Evolutionary conservation across 2,329 filamentous ascomycete species (phyloP).

Genomic region (Colletotrichum nymphaeae): DNA sequence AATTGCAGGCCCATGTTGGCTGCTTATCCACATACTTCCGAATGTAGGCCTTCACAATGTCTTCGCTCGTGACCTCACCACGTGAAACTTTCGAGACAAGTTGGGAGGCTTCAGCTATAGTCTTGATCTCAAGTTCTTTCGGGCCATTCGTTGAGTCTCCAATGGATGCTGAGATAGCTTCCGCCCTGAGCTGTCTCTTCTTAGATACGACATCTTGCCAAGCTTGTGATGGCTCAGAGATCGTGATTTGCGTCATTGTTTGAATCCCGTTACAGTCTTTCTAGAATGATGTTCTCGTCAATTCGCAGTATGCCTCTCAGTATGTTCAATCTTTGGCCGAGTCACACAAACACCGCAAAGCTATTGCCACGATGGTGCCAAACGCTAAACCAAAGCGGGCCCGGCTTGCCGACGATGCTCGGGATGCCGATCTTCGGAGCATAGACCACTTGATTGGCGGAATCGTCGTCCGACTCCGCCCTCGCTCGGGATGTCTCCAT

Average conservation of each 20-base stretch:
- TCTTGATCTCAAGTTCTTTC: neutral
- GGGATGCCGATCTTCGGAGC: neutral
- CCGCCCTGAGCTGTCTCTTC: neutral
- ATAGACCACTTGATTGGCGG: neutral
- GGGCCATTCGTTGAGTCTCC: too few relatives aligned
- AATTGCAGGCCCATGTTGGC: neutral
- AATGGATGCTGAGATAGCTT: neutral
- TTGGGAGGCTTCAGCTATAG: neutral
- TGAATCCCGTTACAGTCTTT: too few relatives aligned
- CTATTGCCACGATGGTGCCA: neutral
- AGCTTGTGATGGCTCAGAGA: neutral
- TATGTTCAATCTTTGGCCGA: neutral
- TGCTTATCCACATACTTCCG: neutral
- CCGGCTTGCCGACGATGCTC: neutral
- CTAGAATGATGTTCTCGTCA: neutral
- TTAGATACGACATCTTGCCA: slow-evolving; percentile 12
- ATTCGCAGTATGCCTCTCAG: neutral
- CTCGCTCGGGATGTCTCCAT: neutral
- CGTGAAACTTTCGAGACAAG: neutral
- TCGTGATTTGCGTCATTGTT: neutral
- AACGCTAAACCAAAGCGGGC: neutral
- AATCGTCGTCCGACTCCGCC: neutral
- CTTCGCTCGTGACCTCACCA: neutral
- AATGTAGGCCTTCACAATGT: slow-evolving; percentile 9
- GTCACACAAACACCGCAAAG: neutral